Conservation (phyloP, 2,329 filamentous ascomycete genomes). For the Cladophialophora carrionii region DNA sequence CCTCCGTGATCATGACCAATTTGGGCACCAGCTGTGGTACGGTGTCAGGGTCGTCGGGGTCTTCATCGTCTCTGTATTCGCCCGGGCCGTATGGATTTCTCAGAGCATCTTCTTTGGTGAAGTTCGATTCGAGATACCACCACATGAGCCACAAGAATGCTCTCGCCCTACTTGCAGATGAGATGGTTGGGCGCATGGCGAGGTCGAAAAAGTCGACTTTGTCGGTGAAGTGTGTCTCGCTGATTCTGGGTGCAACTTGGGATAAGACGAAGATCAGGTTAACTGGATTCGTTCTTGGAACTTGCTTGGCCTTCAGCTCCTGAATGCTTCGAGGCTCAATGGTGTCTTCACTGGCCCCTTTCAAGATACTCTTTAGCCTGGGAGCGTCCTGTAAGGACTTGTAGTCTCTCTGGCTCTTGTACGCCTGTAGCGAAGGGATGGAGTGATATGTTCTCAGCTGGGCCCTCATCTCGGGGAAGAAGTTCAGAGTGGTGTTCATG, state of each 20-base stretch:
- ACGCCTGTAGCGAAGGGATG: conserved; percentile 92
- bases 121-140: conserved; percentile 92
- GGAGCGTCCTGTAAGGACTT: conserved; percentile 98
- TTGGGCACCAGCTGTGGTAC: conserved; percentile 53
- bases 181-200: conserved; percentile 84
- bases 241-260: conserved; percentile 85
- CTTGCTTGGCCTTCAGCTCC: conserved; percentile 69
- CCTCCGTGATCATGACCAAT: conserved; percentile 54
- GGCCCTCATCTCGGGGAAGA: conserved; percentile 99
- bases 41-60: conserved; percentile 46
- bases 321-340: conserved; percentile 82
- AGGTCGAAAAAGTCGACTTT: conserved; percentile 93
- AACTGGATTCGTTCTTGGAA: conserved; percentile 91
- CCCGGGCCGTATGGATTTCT: conserved; percentile 83
- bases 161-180: conserved; percentile 77
- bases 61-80: conserved; percentile 37
- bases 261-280: conserved; percentile 96
- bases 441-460: conserved; percentile 97
- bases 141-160: conserved; percentile 98
- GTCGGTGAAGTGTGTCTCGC: conserved; percentile 85
- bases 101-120: conserved; percentile 81
- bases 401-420: conserved; percentile 93
- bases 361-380: conserved; percentile 92
- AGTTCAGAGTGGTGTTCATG: conserved; percentile 98
- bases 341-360: conserved; percentile 90